phyloP scores from a whole-genome alignment of 768 basidiomycete genomes.

The Auricularia sp. region DNA sequence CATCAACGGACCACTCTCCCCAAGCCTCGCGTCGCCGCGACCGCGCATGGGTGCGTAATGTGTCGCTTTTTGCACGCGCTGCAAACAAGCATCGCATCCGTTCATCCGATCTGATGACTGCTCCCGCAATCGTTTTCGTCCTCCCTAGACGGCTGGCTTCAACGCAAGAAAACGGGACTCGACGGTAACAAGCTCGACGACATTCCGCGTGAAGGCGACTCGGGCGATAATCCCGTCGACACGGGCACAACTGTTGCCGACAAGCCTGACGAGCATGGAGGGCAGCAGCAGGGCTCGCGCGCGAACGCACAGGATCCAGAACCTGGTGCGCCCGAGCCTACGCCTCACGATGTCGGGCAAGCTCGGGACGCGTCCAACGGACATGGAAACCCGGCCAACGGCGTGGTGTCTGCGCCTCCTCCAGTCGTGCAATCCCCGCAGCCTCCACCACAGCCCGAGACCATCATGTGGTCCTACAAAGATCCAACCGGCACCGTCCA shows the following conservation, averaged over 20 bases:
- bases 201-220: not conserved
- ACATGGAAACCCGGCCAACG: not conserved
- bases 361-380: not conserved
- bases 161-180: not conserved
- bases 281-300: not conserved
- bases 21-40: slow-evolving; percentile 1
- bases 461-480: slow-evolving; percentile 82
- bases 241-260: not conserved
- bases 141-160: not conserved
- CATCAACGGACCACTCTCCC: not conserved
- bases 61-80: not conserved
- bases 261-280: not conserved
- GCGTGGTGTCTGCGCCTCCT: not conserved
- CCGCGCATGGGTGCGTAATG: not conserved
- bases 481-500: slow-evolving; percentile 89
- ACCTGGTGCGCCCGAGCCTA: not conserved
- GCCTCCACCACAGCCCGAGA: slow-evolving; percentile 34
- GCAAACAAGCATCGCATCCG: too few species aligned
- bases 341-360: not conserved
- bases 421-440: not conserved
- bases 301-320: not conserved
- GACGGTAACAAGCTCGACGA: not conserved
- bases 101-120: too few species aligned
- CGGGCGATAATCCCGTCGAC: not conserved
- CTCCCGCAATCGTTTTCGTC: not conserved